phyloP scores from a whole-genome alignment of 805 yeast genomes.

The Groenewaldozyma salmanticensis region DNA sequence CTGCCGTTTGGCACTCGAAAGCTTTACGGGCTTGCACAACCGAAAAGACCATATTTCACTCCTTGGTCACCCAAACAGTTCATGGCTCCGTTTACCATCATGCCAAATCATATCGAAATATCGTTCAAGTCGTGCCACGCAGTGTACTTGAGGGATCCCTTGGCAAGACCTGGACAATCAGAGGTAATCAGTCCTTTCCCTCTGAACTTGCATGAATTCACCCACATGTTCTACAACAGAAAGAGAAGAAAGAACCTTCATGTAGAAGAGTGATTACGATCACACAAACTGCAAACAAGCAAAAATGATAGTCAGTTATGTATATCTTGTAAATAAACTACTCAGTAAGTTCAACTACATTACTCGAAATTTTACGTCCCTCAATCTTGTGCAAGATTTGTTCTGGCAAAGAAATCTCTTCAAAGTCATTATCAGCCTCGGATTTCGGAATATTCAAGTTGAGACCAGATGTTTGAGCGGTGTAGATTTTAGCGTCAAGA shows the following conservation, averaged over 20 bases:
- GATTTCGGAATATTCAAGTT: slow-evolving; percentile 74
- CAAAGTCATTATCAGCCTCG: slow-evolving; percentile 49
- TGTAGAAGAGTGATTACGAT: not conserved
- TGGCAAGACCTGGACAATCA: slow-evolving; percentile 92
- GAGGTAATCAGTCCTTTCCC: slow-evolving; percentile 91
- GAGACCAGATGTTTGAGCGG: slow-evolving; percentile 76
- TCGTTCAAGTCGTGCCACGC: slow-evolving; percentile 92
- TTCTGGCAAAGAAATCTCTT: slow-evolving; percentile 82
- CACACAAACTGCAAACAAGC: not conserved
- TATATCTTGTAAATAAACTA: slow-evolving; percentile 20
- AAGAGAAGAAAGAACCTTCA: slow-evolving; percentile 25
- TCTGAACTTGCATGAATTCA: slow-evolving; percentile 76
- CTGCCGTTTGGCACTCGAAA: slow-evolving; percentile 75
- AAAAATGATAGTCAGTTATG: not conserved
- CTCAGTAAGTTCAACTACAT: slow-evolving; percentile 77
- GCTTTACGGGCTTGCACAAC: slow-evolving; percentile 70
- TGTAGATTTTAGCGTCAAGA: slow-evolving; percentile 66
- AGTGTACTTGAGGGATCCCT: slow-evolving; percentile 92
- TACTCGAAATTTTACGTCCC: slow-evolving; percentile 43
- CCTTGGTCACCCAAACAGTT: slow-evolving; percentile 97
- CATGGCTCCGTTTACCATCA: slow-evolving; percentile 81
- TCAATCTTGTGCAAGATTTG: slow-evolving; percentile 70
- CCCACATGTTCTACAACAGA: slow-evolving; percentile 73
- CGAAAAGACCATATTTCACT: slow-evolving; percentile 76
- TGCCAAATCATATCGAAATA: slow-evolving; percentile 86